Percentiles rank a stretch among this genome's conserved stretches.
These are phyloP conservation scores for Dictyostelium capitatum DNA, from an alignment of 78 protist genomes.

Conservation along the genomic window DNA sequence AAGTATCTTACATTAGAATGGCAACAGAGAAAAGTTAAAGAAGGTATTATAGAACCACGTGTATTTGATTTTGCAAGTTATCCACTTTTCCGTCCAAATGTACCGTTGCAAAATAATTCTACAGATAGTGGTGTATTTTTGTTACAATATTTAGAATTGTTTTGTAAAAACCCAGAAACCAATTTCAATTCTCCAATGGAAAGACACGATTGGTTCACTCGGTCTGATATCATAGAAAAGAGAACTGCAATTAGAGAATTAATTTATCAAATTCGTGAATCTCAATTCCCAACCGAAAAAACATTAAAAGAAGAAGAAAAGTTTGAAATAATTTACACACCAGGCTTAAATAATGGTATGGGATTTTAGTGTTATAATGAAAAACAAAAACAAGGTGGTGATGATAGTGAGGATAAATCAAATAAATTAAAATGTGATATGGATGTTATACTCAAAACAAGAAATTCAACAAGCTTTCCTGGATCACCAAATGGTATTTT, in stretches of 20 bases:
- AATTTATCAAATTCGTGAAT: conserved; percentile 24
- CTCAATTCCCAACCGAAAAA: not conserved
- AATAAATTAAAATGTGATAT: no score
- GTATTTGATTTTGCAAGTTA: not conserved
- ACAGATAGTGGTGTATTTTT: conserved; percentile 77
- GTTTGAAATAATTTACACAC: not conserved
- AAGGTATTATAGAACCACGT: not conserved
- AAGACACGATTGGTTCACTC: conserved; percentile 43
- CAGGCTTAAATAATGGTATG: no score
- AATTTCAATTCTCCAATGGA: conserved; percentile 28
- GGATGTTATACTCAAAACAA: no score
- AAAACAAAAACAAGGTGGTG: no score
- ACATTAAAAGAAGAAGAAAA: conserved; percentile 56
- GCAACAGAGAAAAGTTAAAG: conserved; percentile 12
- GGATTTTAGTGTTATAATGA: no score
- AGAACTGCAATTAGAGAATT: conserved; percentile 23
- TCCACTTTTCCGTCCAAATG: conserved; percentile 11
- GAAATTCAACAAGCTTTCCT: conserved; percentile 87
- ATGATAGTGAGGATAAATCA: no score
- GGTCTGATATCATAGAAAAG: conserved; percentile 8
- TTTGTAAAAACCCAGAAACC: conserved; percentile 60
- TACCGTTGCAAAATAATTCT: conserved; percentile 75
- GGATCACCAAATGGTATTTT: conserved; percentile 78
- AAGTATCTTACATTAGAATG: conserved; percentile 62
- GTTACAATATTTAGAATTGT: conserved; percentile 63